Percentiles rank a stretch among this genome's conserved stretches.
phyloP scores from a whole-genome alignment of 2,329 filamentous ascomycete genomes.

The Aspergillus sp. region DNA sequence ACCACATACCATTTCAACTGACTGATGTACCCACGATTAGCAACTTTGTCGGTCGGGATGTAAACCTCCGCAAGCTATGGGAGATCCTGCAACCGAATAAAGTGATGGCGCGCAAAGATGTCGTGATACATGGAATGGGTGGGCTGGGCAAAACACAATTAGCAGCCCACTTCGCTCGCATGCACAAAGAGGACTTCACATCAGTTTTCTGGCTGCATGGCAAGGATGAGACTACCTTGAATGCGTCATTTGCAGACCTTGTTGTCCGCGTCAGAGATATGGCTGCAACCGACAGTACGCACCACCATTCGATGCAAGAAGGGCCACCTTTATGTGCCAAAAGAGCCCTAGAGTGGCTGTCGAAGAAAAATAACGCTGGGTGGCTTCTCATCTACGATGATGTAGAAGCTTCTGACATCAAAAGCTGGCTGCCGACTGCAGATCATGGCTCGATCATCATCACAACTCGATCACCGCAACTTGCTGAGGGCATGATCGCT shows the following conservation, averaged over 20 bases:
- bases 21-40: neutral
- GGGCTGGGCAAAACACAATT: constrained; percentile 7
- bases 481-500: too few relatives aligned
- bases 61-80: neutral
- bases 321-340: neutral
- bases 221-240: neutral
- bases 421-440: too few relatives aligned
- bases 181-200: neutral
- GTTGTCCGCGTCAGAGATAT: neutral
- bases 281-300: neutral
- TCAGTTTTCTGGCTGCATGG: constrained; percentile 5
- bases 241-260: neutral
- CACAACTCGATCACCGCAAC: too few relatives aligned
- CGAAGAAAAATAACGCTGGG: neutral
- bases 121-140: neutral
- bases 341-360: neutral
- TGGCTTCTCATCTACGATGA: too few relatives aligned
- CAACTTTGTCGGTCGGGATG: constrained; percentile 1
- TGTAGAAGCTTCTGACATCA: too few relatives aligned
- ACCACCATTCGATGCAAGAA: too few relatives aligned
- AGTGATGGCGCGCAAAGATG: neutral
- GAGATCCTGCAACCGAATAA: neutral
- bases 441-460: too few relatives aligned
- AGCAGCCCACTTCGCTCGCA: neutral
- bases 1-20: neutral